These are phyloP conservation scores for Radiomyces spectabilis DNA, from an alignment of 192 early-diverging fungal genomes.

Conservation along the genomic window DNA sequence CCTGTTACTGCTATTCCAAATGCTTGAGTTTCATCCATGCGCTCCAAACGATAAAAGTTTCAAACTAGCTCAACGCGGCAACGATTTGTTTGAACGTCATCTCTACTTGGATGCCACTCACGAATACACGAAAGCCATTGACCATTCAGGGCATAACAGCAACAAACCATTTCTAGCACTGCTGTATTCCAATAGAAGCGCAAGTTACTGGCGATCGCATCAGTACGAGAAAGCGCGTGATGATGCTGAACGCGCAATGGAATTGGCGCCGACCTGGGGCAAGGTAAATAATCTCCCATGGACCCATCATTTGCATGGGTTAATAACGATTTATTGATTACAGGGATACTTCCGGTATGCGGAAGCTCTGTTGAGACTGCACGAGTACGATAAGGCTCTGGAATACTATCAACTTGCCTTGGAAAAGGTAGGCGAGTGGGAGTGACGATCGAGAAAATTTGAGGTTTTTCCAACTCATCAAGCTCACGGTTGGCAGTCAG, in stretches of 20 bases:
- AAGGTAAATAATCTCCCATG: conserved; percentile 23
- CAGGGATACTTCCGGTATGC: conserved; percentile 58
- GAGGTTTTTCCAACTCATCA: too few species aligned
- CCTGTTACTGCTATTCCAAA: too few species aligned
- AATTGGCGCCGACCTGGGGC: conserved; percentile 23
- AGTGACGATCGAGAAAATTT: too few species aligned
- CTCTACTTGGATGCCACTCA: conserved; percentile 39
- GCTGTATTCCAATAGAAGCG: conserved; percentile 29
- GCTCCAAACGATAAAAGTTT: conserved; percentile 23
- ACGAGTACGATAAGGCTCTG: conserved; percentile 41
- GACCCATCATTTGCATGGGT: background rate
- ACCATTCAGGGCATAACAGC: conserved; percentile 24
- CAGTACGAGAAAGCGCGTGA: background rate
- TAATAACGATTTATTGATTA: conserved; percentile 28
- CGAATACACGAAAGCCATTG: conserved; percentile 30
- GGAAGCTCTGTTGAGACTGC: conserved; percentile 46
- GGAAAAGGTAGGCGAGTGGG: conserved; percentile 25
- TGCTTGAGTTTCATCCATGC: conserved; percentile 3
- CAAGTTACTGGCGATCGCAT: conserved; percentile 16
- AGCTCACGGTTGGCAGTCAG: conserved; percentile 31
- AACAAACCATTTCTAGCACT: conserved; percentile 30
- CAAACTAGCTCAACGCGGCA: conserved; percentile 28
- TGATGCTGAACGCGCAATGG: conserved; percentile 26
- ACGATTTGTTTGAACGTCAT: conserved; percentile 45
- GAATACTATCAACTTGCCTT: conserved; percentile 33